Evolutionary conservation across 2,329 filamentous ascomycete species (phyloP).

Genomic region (Tolypocladium album): DNA sequence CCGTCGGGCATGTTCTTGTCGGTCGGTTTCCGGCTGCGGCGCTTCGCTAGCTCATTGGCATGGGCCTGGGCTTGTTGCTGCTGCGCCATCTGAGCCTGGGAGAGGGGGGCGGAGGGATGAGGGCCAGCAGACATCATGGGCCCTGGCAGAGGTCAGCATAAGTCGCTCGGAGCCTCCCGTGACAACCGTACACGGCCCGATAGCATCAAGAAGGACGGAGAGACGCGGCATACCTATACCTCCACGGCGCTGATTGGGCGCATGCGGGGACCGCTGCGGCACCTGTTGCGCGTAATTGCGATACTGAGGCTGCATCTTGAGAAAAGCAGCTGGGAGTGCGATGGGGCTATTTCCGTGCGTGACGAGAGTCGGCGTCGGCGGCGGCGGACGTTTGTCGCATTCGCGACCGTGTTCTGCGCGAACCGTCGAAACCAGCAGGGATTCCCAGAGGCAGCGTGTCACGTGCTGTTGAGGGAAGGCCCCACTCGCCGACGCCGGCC

Average conservation of each 20-base stretch:
- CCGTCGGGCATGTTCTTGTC: conserved; percentile 93
- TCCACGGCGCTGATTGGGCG: conserved; percentile 36
- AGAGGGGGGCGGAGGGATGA: conserved; percentile 39
- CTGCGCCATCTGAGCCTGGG: conserved; percentile 40
- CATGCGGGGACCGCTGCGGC: conserved; percentile 37
- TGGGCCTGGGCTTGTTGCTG: conserved; percentile 41
- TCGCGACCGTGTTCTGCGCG: neutral
- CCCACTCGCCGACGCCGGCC: neutral
- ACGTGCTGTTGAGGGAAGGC: neutral
- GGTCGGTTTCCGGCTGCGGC: conserved; percentile 79
- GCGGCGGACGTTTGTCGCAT: neutral
- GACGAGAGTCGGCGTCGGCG: neutral
- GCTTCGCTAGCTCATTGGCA: conserved; percentile 59
- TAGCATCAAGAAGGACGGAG: neutral
- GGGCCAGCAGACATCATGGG: conserved; percentile 46
- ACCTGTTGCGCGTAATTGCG: conserved; percentile 40
- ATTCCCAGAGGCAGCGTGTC: neutral
- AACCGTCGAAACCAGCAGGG: neutral
- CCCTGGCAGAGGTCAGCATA: conserved; percentile 22
- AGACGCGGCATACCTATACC: conserved; percentile 35
- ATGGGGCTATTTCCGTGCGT: neutral
- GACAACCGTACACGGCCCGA: neutral
- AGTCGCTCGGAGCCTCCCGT: neutral
- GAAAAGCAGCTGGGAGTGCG: neutral
- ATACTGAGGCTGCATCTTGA: conserved; percentile 42